These are phyloP conservation scores for Hypomyces perniciosus DNA, from an alignment of 2,329 filamentous ascomycete species.

Conservation along the genomic window DNA sequence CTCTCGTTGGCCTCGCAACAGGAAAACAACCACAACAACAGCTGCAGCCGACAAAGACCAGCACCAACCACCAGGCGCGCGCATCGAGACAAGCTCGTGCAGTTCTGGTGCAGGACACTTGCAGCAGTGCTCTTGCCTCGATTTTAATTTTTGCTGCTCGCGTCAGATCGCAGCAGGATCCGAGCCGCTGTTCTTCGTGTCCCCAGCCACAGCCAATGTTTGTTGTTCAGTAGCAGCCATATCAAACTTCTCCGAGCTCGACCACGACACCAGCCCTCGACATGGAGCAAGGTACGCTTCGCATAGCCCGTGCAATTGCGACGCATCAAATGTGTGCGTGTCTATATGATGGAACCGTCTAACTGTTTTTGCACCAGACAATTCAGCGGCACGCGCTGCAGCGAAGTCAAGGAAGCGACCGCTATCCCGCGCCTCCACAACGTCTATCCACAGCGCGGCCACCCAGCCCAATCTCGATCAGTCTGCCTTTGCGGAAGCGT, in stretches of 20 bases:
- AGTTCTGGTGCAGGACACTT: conserved; percentile 15
- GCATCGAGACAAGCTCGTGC: conserved; percentile 16
- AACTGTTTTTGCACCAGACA: conserved; percentile 18
- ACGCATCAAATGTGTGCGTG: background rate
- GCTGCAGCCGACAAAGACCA: conserved; percentile 20
- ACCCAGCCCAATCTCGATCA: conserved; percentile 48
- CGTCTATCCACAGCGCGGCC: conserved; percentile 49
- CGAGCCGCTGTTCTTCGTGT: conserved; percentile 17
- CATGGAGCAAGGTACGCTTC: conserved; percentile 33
- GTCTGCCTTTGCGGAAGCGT: conserved; percentile 35
- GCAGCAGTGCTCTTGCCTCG: conserved; percentile 5
- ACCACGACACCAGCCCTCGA: conserved; percentile 24
- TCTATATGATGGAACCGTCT: background rate
- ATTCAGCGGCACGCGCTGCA: conserved; percentile 25
- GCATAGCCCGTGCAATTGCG: background rate
- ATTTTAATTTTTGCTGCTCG: conserved; percentile 11
- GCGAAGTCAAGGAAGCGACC: conserved; percentile 44
- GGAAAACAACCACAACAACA: conserved; percentile 37
- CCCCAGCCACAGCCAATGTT: conserved; percentile 32
- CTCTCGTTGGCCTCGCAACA: conserved; percentile 40
- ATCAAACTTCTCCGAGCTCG: conserved; percentile 23
- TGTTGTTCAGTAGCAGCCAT: conserved; percentile 28
- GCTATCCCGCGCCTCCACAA: conserved; percentile 50
- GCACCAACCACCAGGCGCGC: conserved; percentile 25
- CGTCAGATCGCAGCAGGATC: conserved; percentile 16